phyloP scores from a whole-genome alignment of 2,329 filamentous ascomycete genomes.

The Ophiostoma ips region DNA sequence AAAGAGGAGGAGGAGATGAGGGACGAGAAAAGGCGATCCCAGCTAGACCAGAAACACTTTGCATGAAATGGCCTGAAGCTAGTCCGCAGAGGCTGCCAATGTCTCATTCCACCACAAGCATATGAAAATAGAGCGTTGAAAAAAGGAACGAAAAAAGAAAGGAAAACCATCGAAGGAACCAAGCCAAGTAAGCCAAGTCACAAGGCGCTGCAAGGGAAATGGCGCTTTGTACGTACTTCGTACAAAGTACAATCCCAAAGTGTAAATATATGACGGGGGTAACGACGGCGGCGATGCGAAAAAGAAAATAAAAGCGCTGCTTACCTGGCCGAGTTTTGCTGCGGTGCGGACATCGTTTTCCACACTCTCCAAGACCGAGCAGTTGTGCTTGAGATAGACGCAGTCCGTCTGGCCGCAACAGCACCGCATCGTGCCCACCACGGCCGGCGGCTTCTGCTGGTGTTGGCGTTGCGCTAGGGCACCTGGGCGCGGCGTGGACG shows the following conservation, averaged over 20 bases:
- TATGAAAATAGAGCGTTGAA: neutral
- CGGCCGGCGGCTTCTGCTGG: constrained; percentile 15
- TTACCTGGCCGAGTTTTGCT: constrained; percentile 81
- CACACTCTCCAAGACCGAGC: constrained; percentile 59
- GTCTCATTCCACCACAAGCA: neutral
- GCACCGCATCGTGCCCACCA: constrained; percentile 40
- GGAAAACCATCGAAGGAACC: too few relatives aligned
- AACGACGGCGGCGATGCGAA: too few relatives aligned
- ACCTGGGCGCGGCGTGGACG: neutral
- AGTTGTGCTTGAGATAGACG: constrained; percentile 68
- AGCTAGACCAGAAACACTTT: neutral
- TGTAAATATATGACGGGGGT: neutral
- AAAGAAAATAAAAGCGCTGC: too few relatives aligned
- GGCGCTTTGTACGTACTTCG: too few relatives aligned
- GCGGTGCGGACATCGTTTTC: constrained; percentile 82
- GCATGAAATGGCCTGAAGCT: neutral
- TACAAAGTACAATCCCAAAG: too few relatives aligned
- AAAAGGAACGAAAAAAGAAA: constrained; percentile 16
- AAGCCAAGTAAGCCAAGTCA: too few relatives aligned
- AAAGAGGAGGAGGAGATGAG: neutral
- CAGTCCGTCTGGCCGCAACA: constrained; percentile 79
- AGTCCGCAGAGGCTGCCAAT: neutral
- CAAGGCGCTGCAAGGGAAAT: too few relatives aligned
- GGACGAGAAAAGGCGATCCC: neutral
- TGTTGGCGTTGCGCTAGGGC: neutral